A percentile compares a stretch with the other conserved stretches of the same genome.
These are phyloP conservation scores for Mucuna pruriens DNA, from an alignment of 306 rosid species.

Conservation along the genomic window DNA sequence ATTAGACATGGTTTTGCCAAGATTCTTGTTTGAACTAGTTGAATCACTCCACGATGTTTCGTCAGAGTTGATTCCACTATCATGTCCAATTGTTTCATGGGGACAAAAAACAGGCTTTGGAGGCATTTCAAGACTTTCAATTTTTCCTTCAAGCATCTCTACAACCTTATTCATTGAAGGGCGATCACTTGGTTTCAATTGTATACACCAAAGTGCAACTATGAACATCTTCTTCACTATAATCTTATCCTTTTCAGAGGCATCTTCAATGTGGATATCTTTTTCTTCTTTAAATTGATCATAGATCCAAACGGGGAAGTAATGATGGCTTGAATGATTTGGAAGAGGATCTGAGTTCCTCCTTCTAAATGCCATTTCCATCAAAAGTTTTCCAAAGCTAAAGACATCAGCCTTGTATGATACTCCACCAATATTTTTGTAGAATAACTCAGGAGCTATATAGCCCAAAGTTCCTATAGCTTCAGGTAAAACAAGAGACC, in stretches of 20 bases:
- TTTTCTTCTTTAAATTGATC: background rate
- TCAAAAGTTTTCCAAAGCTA: slow-evolving; percentile 40
- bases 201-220: slow-evolving; percentile 51
- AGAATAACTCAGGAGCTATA: slow-evolving; percentile 44
- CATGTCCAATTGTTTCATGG: background rate
- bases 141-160: slow-evolving; percentile 45
- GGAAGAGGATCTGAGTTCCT: slow-evolving; percentile 13
- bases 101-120: slow-evolving; percentile 40
- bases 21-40: background rate
- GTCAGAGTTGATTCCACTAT: background rate
- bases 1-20: background rate
- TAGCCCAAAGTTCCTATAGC: slow-evolving; percentile 37
- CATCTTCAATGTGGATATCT: slow-evolving; percentile 7
- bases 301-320: slow-evolving; percentile 38
- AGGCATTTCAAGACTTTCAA: slow-evolving; percentile 34
- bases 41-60: background rate
- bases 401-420: slow-evolving; percentile 23
- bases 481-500: background rate
- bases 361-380: slow-evolving; percentile 31
- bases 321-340: slow-evolving; percentile 34
- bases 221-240: slow-evolving; percentile 34
- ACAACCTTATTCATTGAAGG: slow-evolving; percentile 46
- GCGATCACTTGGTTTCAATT: slow-evolving; percentile 41
- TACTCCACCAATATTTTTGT: slow-evolving; percentile 30
- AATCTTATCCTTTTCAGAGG: background rate